Conservation (phyloP, 139 green algal genomes). For the Limnomonas spitsbergensis region DNA sequence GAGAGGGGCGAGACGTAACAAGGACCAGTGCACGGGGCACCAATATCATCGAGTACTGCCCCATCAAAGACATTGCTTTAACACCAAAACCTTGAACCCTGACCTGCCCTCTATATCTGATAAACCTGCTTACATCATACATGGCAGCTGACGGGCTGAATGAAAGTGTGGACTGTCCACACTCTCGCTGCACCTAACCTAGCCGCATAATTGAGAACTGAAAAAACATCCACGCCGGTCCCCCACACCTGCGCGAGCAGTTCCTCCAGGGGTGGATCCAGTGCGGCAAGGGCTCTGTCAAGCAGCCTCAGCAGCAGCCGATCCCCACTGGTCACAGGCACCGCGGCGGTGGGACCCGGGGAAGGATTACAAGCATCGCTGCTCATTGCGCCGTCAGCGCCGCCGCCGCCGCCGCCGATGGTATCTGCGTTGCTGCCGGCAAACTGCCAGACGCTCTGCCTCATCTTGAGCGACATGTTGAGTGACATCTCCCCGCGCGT, state of each 20-base stretch:
- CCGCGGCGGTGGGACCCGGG: neutral
- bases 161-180: too few species aligned
- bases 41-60: too few species aligned
- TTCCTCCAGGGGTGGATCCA: conserved; percentile 1
- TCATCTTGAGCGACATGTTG: neutral
- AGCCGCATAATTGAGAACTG: too few species aligned
- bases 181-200: too few species aligned
- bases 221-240: too few species aligned
- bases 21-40: too few species aligned
- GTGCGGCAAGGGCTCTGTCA: neutral
- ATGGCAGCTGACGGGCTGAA: neutral
- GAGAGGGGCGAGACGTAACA: too few species aligned
- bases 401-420: too few species aligned
- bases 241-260: neutral
- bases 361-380: neutral
- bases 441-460: neutral
- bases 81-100: neutral
- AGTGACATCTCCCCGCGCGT: neutral
- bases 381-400: neutral
- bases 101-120: neutral
- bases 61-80: too few species aligned
- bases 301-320: neutral
- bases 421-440: neutral
- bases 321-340: neutral
- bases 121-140: neutral